phyloP scores from a whole-genome alignment of 306 rosid genomes.

The Fragaria ananassa region DNA sequence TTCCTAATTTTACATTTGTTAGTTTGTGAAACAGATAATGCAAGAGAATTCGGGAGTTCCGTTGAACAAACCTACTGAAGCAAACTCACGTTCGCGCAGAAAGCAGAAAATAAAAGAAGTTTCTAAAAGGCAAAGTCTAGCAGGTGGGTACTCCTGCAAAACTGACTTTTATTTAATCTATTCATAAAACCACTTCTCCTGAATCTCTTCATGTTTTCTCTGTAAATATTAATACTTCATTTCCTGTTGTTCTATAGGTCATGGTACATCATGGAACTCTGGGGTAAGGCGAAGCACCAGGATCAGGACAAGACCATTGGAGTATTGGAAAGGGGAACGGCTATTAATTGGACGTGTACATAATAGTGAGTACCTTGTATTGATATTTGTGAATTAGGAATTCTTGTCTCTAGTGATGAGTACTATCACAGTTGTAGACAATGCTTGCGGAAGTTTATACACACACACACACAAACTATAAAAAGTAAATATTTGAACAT shows the following conservation, averaged over 20 bases:
- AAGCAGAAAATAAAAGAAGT: conserved; percentile 20
- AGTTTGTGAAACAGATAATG: conserved; percentile 13
- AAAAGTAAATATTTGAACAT: not conserved
- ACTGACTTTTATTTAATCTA: not conserved
- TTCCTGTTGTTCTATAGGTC: conserved; percentile 41
- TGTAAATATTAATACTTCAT: not conserved
- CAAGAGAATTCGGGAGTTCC: conserved; percentile 21
- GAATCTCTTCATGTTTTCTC: not conserved
- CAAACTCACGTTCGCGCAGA: conserved; percentile 21
- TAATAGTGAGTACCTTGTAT: conserved; percentile 46
- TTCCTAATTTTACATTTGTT: not conserved
- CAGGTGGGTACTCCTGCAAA: conserved; percentile 44
- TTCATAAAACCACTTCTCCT: not conserved
- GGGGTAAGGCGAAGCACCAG: conserved; percentile 86
- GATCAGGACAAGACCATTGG: conserved; percentile 77
- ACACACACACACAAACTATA: not conserved
- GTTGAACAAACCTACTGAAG: conserved; percentile 36
- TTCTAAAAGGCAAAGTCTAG: conserved; percentile 58
- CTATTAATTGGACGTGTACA: conserved; percentile 70
- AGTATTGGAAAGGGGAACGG: conserved; percentile 89
- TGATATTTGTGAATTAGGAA: not conserved
- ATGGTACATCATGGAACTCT: conserved; percentile 56
- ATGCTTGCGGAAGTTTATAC: not conserved
- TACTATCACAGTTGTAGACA: not conserved
- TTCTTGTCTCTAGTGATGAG: not conserved